Evolutionary conservation across 257 asterid genomes (phyloP).

Genomic region (Solanum microdontum): DNA sequence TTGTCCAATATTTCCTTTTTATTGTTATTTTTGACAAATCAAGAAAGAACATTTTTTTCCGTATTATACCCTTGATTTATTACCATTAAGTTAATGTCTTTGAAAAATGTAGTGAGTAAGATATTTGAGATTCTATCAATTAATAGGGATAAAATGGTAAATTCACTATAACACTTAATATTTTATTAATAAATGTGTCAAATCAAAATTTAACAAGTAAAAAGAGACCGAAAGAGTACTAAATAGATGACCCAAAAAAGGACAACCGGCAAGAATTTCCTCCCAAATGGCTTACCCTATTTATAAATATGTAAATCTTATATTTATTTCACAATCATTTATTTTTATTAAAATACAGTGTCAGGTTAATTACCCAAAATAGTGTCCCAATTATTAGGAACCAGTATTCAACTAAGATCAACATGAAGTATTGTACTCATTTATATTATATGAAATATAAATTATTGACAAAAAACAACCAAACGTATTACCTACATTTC

Average conservation of each 20-base stretch:
- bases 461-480: background rate
- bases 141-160: too few relatives aligned
- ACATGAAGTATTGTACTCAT: background rate
- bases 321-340: background rate
- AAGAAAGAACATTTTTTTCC: too few relatives aligned
- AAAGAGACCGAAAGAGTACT: too few relatives aligned
- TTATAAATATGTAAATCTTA: background rate
- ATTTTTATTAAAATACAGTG: background rate
- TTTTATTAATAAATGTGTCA: too few relatives aligned
- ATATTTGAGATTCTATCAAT: too few relatives aligned
- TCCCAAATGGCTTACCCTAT: background rate
- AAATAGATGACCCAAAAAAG: background rate
- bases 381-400: background rate
- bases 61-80: too few relatives aligned
- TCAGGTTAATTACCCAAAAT: background rate
- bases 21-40: too few relatives aligned
- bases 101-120: too few relatives aligned
- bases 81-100: too few relatives aligned
- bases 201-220: too few relatives aligned
- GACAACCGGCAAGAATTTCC: background rate
- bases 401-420: background rate
- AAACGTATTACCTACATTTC: background rate
- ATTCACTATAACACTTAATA: too few relatives aligned
- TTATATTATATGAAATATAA: background rate
- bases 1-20: too few relatives aligned